Evolutionary conservation across 306 rosid genomes (phyloP).

Genomic region (Lathyrus sativus): DNA sequence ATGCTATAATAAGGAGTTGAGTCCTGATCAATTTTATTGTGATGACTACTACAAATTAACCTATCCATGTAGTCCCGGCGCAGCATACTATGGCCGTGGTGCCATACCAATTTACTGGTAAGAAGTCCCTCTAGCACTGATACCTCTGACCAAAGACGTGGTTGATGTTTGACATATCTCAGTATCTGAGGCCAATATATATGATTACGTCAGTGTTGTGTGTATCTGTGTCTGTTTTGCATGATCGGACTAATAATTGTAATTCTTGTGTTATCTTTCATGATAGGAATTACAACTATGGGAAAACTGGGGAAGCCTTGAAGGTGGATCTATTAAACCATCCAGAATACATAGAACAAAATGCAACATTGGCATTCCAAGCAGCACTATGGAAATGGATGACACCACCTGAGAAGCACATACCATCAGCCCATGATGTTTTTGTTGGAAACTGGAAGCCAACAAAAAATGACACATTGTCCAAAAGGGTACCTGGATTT

Average conservation of each 20-base stretch:
- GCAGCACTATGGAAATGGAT: constrained; percentile 90
- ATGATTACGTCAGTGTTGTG: no score
- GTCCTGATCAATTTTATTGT: constrained; percentile 88
- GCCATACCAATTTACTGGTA: constrained; percentile 93
- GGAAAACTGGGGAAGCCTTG: constrained; percentile 71
- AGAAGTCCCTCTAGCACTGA: no score
- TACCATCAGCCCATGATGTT: constrained; percentile 82
- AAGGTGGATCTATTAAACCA: constrained; percentile 75
- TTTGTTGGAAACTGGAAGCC: constrained; percentile 94
- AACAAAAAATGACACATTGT: constrained; percentile 80
- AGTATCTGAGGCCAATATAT: no score
- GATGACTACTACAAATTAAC: constrained; percentile 77
- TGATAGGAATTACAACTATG: constrained; percentile 88
- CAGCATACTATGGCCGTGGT: constrained; percentile 91
- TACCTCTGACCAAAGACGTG: no score
- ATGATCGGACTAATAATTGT: no score
- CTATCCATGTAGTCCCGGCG: constrained; percentile 90
- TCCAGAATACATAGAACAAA: constrained; percentile 93
- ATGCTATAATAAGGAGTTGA: constrained; percentile 89
- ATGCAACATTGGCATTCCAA: constrained; percentile 87
- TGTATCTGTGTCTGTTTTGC: no score
- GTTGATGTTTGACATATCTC: no score
- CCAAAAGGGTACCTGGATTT: constrained; percentile 84
- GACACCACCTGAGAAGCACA: constrained; percentile 75
- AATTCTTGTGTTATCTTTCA: not conserved